Percentiles rank a stretch among this genome's conserved stretches.
Evolutionary conservation across 2,329 filamentous ascomycete species (phyloP).

Genomic region (Sarocladiaceae sp.): DNA sequence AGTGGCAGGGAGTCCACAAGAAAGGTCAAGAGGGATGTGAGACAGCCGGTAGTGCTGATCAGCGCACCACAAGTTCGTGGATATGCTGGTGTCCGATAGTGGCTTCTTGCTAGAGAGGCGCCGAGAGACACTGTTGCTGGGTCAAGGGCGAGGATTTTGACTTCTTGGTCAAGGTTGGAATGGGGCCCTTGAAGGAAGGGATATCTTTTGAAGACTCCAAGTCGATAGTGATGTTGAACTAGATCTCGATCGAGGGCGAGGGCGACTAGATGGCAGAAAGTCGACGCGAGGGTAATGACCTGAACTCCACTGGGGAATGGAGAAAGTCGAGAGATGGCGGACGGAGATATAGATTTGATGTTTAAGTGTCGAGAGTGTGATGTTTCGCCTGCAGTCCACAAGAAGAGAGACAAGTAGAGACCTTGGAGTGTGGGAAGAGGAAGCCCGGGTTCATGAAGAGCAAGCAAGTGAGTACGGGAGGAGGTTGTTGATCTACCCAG

Average conservation of each 20-base stretch:
- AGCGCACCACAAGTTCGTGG: conserved; percentile 24
- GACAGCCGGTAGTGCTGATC: conserved; percentile 31
- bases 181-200: conserved; percentile 13
- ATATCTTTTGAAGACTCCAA: conserved; percentile 9
- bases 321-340: background rate
- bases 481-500: conserved; percentile 4
- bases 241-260: conserved; percentile 9
- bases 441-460: background rate
- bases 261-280: background rate
- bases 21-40: conserved; percentile 18
- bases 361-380: background rate
- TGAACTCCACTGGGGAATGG: background rate
- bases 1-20: conserved; percentile 9
- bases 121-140: conserved; percentile 28
- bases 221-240: conserved; percentile 8
- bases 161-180: conserved; percentile 21
- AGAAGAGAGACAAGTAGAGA: conserved; percentile 5
- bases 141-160: conserved; percentile 14
- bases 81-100: conserved; percentile 8
- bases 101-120: conserved; percentile 17
- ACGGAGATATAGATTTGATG: conserved; percentile 8
- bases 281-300: background rate
- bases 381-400: conserved; percentile 4
- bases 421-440: too few species aligned
- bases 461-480: background rate